Evolutionary conservation across 495 filamentous ascomycete species (phyloP).

Genomic region (Penicillium diatomitis): DNA sequence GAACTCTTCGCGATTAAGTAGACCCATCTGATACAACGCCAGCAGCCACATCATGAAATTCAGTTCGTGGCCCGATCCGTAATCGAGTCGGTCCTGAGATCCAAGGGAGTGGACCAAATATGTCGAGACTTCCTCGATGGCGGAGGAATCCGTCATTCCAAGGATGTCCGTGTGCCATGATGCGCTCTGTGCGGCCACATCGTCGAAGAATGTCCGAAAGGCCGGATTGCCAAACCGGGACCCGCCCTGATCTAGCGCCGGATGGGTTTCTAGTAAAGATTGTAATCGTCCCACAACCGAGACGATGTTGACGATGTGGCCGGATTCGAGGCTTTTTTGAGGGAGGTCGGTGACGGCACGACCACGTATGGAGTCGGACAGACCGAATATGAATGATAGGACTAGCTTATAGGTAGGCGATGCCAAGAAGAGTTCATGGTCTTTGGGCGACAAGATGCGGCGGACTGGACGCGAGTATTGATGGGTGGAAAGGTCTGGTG

Average conservation of each 20-base stretch:
- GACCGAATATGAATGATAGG: conserved; percentile 71
- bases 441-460: conserved; percentile 68
- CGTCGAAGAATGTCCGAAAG: conserved; percentile 78
- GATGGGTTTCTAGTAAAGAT: conserved; percentile 51
- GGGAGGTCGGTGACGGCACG: conserved; percentile 56
- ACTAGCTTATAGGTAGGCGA: conserved; percentile 74
- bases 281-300: conserved; percentile 59
- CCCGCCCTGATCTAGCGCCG: conserved; percentile 73
- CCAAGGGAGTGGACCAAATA: conserved; percentile 82
- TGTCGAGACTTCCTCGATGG: conserved; percentile 59
- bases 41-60: conserved; percentile 94
- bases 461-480: conserved; percentile 57
- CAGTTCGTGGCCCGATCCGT: conserved; percentile 92
- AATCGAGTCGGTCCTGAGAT: conserved; percentile 83
- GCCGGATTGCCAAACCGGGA: conserved; percentile 91
- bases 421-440: conserved; percentile 72
- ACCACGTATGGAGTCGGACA: conserved; percentile 75
- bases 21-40: conserved; percentile 71
- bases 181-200: conserved; percentile 43
- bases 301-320: conserved; percentile 55
- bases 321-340: conserved; percentile 42
- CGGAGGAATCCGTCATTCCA: conserved; percentile 42
- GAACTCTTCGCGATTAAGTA: conserved; percentile 59
- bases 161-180: conserved; percentile 37
- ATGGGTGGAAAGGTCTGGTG: conserved; percentile 53